phyloP scores from a whole-genome alignment of 78 protist genomes.

The Pigoraptor vietnamica region DNA sequence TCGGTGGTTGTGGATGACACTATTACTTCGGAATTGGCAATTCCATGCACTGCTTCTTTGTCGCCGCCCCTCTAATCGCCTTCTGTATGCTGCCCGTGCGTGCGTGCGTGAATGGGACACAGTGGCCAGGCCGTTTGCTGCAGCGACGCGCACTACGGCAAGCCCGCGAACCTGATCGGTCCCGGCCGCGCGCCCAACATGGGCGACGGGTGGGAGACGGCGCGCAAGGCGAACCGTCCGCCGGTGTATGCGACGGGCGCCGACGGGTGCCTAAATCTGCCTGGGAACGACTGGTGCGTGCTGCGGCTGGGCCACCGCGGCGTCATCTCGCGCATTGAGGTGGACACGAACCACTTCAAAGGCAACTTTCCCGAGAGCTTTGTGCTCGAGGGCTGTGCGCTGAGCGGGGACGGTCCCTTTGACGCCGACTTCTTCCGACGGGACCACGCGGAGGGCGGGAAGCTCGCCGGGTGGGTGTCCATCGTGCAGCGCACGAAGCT shows the following conservation, averaged over 20 bases:
- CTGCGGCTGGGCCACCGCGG: constrained; percentile 47
- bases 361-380: constrained; percentile 72
- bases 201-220: constrained; percentile 81
- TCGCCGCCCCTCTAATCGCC: no score
- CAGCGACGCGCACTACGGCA: constrained; percentile 66
- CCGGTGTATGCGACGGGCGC: constrained; percentile 6
- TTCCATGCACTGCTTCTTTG: no score
- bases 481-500: constrained; percentile 1
- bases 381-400: constrained; percentile 35
- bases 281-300: constrained; percentile 65
- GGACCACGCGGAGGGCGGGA: neutral
- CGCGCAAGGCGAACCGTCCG: constrained; percentile 40
- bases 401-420: neutral
- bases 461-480: neutral
- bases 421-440: neutral
- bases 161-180: constrained; percentile 57
- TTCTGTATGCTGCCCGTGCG: no score
- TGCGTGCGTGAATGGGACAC: no score
- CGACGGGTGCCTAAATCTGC: constrained; percentile 23
- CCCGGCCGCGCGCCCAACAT: constrained; percentile 68
- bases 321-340: constrained; percentile 22
- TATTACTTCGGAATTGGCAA: no score
- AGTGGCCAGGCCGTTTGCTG: constrained; percentile 36
- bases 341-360: constrained; percentile 74
- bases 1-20: no score